These are phyloP conservation scores for Symbiotaphrina buchneri DNA, from an alignment of 495 filamentous ascomycete species.

Conservation along the genomic window DNA sequence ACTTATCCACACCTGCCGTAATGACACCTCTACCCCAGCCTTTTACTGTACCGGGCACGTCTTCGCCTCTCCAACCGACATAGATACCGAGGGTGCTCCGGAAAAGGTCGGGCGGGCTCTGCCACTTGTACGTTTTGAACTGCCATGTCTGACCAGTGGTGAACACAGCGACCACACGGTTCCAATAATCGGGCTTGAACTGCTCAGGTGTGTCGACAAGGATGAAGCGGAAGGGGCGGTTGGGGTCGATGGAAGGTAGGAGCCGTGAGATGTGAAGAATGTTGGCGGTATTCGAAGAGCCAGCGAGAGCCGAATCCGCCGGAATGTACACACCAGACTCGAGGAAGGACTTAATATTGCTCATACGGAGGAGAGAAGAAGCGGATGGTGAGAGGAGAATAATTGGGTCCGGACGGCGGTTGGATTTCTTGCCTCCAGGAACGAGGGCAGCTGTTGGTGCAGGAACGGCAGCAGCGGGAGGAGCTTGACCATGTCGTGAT, in stretches of 20 bases:
- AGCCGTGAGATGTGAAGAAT: constrained; percentile 68
- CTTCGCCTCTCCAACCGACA: constrained; percentile 79
- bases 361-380: constrained; percentile 88
- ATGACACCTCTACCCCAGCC: constrained; percentile 71
- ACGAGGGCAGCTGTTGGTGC: constrained; percentile 16
- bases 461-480: constrained; percentile 22
- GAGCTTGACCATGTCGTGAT: constrained; percentile 14
- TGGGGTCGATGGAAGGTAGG: constrained; percentile 48
- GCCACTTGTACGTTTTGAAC: constrained; percentile 96
- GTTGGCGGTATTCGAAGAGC: constrained; percentile 34
- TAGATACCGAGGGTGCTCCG: constrained; percentile 68
- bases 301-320: constrained; percentile 37
- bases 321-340: constrained; percentile 64
- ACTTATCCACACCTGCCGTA: constrained; percentile 56
- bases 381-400: constrained; percentile 97
- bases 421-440: constrained; percentile 21
- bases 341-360: constrained; percentile 92
- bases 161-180: constrained; percentile 87
- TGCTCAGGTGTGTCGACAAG: constrained; percentile 79
- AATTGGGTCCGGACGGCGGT: constrained; percentile 67
- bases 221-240: constrained; percentile 70
- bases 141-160: constrained; percentile 97
- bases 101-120: constrained; percentile 72
- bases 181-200: constrained; percentile 98
- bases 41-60: constrained; percentile 48